phyloP scores from a whole-genome alignment of 345 rosid species.

The Sapria himalayana region DNA sequence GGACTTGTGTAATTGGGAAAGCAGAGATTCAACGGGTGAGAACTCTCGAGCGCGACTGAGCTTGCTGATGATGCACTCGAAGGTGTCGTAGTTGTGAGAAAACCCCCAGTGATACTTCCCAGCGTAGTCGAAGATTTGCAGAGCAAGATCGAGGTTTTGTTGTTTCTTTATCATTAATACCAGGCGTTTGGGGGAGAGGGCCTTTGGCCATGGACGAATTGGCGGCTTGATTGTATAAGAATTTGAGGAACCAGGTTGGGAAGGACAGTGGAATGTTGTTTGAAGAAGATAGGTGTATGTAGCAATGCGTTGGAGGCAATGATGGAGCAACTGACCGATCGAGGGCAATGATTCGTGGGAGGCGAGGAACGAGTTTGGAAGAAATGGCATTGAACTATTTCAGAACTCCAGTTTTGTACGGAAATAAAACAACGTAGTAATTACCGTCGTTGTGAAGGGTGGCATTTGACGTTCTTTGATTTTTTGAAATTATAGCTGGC shows the following conservation, averaged over 20 bases:
- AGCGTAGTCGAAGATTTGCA: conserved; percentile 72
- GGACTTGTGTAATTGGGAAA: conserved; percentile 27
- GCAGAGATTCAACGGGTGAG: conserved; percentile 36
- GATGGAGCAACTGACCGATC: too few relatives aligned
- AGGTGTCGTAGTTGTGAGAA: conserved; percentile 49
- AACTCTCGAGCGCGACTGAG: conserved; percentile 81
- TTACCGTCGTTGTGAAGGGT: too few relatives aligned
- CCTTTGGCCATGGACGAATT: conserved; percentile 71
- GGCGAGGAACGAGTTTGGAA: neutral
- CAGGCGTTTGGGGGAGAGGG: conserved; percentile 58
- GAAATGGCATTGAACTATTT: neutral
- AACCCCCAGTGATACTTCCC: conserved; percentile 52
- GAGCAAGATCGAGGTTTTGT: conserved; percentile 66
- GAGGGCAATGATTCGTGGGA: too few relatives aligned
- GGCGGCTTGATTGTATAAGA: conserved; percentile 46
- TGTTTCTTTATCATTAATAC: conserved; percentile 53
- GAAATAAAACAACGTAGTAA: too few relatives aligned
- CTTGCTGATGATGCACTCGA: conserved; percentile 49
- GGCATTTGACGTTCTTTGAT: too few relatives aligned
- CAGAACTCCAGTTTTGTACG: too few relatives aligned
- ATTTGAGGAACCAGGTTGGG: conserved; percentile 11
- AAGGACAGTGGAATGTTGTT: conserved; percentile 4
- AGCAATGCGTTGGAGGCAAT: too few relatives aligned
- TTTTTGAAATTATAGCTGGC: too few relatives aligned
- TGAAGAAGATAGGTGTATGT: conserved; percentile 7